Conservation (phyloP, 73 alveolate genomes). For the Symbiodinium pilosum region DNA sequence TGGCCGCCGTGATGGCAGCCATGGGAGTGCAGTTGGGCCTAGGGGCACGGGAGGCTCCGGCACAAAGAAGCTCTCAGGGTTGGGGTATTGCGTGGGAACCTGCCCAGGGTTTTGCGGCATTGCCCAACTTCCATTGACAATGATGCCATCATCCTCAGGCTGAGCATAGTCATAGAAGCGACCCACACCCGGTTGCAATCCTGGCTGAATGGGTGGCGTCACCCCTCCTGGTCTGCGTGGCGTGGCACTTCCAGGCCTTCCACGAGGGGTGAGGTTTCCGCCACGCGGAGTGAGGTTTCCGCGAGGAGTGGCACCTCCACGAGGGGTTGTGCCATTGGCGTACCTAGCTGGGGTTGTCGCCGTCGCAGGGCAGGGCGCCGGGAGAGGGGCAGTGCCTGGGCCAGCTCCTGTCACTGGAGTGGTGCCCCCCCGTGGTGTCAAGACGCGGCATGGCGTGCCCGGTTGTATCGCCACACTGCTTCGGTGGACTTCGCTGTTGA, state of each 20-base stretch:
- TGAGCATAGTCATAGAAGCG: background rate
- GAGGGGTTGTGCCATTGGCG: background rate
- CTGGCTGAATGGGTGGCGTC: slow-evolving; percentile 41
- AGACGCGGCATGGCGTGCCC: slow-evolving; percentile 70
- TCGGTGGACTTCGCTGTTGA: slow-evolving; percentile 12
- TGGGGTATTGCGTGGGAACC: background rate
- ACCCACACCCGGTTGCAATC: slow-evolving; percentile 21
- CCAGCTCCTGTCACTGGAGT: background rate
- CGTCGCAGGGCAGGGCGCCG: background rate
- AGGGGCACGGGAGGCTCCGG: slow-evolving; percentile 57
- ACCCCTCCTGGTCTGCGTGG: slow-evolving; percentile 49
- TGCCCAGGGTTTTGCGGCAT: background rate
- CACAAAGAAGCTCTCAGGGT: slow-evolving; percentile 30
- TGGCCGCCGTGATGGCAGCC: slow-evolving; percentile 64
- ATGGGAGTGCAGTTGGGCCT: slow-evolving; percentile 73
- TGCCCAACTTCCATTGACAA: slow-evolving; percentile 75
- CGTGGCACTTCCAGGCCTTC: slow-evolving; percentile 3
- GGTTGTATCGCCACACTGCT: background rate
- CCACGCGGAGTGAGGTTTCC: background rate
- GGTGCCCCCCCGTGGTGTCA: background rate
- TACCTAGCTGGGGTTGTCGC: background rate
- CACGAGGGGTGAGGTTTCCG: background rate
- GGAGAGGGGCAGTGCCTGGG: background rate
- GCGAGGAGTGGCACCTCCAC: slow-evolving; percentile 31
- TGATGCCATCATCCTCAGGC: slow-evolving; percentile 64